Evolutionary conservation across 2,329 filamentous ascomycete genomes (phyloP).

Genomic region (Sordariomycetes sp.): DNA sequence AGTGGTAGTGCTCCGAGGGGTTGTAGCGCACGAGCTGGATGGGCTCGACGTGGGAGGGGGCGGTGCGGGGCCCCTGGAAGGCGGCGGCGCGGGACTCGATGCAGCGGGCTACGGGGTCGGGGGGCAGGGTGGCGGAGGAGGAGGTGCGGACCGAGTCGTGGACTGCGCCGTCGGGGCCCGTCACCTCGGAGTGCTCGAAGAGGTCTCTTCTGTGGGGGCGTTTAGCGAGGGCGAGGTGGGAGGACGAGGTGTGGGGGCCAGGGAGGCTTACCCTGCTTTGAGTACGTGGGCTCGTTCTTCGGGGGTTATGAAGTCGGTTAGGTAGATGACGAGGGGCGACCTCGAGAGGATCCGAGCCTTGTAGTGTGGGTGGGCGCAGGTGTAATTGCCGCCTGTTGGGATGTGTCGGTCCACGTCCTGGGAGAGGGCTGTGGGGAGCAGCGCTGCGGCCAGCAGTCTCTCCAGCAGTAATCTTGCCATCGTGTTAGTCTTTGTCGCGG

Average conservation of each 20-base stretch:
- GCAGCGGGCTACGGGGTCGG: constrained; percentile 27
- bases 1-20: constrained; percentile 29
- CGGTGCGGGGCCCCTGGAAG: constrained; percentile 28
- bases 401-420: neutral
- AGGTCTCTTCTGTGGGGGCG: constrained; percentile 20
- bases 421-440: neutral
- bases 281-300: constrained; percentile 27
- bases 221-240: neutral
- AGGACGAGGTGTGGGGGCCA: neutral
- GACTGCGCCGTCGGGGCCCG: constrained; percentile 18
- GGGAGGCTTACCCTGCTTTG: constrained; percentile 21
- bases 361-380: constrained; percentile 20
- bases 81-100: constrained; percentile 30
- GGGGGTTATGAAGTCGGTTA: constrained; percentile 29
- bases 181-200: constrained; percentile 28
- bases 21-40: constrained; percentile 34
- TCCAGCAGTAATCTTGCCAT: neutral
- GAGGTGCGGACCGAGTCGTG: constrained; percentile 26
- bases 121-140: constrained; percentile 26
- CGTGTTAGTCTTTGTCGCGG: neutral
- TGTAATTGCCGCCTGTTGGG: constrained; percentile 6
- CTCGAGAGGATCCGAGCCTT: constrained; percentile 28
- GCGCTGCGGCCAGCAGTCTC: neutral
- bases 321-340: constrained; percentile 34
- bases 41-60: constrained; percentile 25